Base-by-base conservation (phyloP, 768 basidiomycete genomes). In the Suillus tomentosus region DNA sequence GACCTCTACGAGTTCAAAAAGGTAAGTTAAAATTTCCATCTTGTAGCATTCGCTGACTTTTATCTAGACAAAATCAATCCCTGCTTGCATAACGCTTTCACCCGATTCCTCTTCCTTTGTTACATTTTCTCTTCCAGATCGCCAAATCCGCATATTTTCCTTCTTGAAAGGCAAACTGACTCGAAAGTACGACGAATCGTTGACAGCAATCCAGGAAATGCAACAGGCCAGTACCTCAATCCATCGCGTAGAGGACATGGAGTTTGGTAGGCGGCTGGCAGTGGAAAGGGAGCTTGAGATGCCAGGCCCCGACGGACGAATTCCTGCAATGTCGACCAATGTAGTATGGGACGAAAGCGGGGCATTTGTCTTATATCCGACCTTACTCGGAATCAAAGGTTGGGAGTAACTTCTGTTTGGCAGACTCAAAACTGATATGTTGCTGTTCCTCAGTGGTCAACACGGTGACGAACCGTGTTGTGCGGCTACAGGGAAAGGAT, bases 1-100 rank as follows among this genome's bases (percentile, higher is more conserved):
- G 95, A 98, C 72, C 75, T 99, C 48, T 99, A 97, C 77, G 95
- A 99, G 69, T 99, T 98, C 80, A 98, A 97, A 81, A 99, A 99
- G 85, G 96, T 92, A 61, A 14, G 76, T 69, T 27, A 3, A 17
- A 24, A 3, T 47, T 53, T 31, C 24, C 14, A 43, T 43, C 45
- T 31, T 62, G 57, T 5, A 36, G 9, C 67, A 65, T 24, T 63
- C 59, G 8, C 17, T 42, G 34, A 27, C 64, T 34, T 40, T 13
- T 57, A 2, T 34, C 1, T 70, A 99, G 96, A 86, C 92, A 42
- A 96, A 94, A 81, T 91, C 94, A 11, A 89, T 87, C 13, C 96
- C 96, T 6, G 94, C 95, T 3, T 95, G 94, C 66, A 84, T 99
- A 56, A 92, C 93, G 5, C 84, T 99, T 64, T 97, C 95, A 3